These are phyloP conservation scores for Blastocystis hominis DNA, from an alignment of 352 stramenopile genomes.

Conservation along the genomic window DNA sequence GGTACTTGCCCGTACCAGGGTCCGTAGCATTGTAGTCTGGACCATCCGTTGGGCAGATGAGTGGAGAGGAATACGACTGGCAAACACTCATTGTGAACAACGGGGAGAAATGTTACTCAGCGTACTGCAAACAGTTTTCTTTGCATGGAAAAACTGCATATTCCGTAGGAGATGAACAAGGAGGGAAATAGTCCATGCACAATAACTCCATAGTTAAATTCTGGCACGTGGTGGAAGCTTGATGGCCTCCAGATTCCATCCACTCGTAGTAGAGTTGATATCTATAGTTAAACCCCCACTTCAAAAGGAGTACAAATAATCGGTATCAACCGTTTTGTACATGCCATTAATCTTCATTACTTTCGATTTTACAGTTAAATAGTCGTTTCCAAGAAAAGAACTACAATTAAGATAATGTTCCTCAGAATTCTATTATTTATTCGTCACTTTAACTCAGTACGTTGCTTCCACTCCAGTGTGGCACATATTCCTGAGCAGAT, in stretches of 20 bases:
- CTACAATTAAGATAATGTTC: slow-evolving; percentile 26
- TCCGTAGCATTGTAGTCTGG: background rate
- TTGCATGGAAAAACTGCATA: slow-evolving; percentile 50
- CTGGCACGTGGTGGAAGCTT: background rate
- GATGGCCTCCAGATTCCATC: background rate
- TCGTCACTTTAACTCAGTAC: background rate
- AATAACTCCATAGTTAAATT: slow-evolving; percentile 22
- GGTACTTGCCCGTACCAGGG: background rate
- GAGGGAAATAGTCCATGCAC: slow-evolving; percentile 34
- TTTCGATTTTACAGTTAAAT: slow-evolving; percentile 13
- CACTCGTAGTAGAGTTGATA: slow-evolving; percentile 4
- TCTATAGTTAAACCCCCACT: background rate
- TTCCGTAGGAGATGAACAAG: background rate
- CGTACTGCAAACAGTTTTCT: slow-evolving; percentile 16
- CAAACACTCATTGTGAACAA: background rate
- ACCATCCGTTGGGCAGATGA: slow-evolving; percentile 27
- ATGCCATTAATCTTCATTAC: background rate
- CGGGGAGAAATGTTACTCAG: background rate
- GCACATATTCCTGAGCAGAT: background rate
- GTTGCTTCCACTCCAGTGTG: slow-evolving; percentile 8
- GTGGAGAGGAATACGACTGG: background rate
- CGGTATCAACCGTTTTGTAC: slow-evolving; percentile 2
- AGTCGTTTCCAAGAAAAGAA: slow-evolving; percentile 14
- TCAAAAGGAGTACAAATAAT: background rate
- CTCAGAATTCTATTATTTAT: background rate